Percentiles rank a stretch among this genome's conserved stretches.
Conservation (phyloP, 2,329 filamentous ascomycete genomes). For the Fusarium nematophilum region DNA sequence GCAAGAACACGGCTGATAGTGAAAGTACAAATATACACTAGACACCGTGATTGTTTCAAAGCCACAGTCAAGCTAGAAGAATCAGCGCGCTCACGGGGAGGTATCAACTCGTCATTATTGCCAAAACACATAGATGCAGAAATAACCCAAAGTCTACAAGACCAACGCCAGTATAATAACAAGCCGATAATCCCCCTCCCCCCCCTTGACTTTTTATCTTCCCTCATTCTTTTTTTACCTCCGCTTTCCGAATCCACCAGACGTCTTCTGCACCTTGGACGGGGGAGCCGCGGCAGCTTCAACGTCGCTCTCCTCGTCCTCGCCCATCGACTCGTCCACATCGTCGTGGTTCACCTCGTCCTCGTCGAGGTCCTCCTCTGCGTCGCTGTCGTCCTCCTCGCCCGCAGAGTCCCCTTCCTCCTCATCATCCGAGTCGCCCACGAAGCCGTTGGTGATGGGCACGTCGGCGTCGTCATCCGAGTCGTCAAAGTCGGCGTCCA, state of each 20-base stretch:
- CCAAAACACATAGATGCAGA: constrained; percentile 41
- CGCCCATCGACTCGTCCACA: constrained; percentile 63
- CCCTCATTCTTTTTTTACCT: constrained; percentile 26
- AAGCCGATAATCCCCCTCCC: constrained; percentile 21
- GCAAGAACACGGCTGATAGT: constrained; percentile 10
- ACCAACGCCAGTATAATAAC: constrained; percentile 43
- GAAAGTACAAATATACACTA: too few relatives aligned
- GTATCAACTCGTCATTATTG: constrained; percentile 45
- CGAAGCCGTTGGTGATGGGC: constrained; percentile 64
- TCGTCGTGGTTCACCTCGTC: constrained; percentile 71
- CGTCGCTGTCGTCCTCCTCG: constrained; percentile 55
- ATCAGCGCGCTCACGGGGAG: too few relatives aligned
- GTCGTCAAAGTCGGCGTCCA: constrained; percentile 56
- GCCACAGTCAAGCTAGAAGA: too few relatives aligned
- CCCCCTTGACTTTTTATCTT: constrained; percentile 21
- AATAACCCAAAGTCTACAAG: constrained; percentile 43
- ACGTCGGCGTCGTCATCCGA: constrained; percentile 68
- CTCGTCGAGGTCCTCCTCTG: constrained; percentile 64
- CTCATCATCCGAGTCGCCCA: constrained; percentile 71
- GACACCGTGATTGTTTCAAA: too few relatives aligned
- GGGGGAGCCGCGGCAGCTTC: constrained; percentile 58
- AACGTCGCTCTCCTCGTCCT: constrained; percentile 65
- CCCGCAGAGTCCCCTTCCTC: constrained; percentile 61
- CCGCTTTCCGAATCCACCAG: constrained; percentile 34
- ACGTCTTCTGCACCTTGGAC: constrained; percentile 53